Conservation (phyloP, 2,329 filamentous ascomycete species). For the Venturia nashicola region DNA sequence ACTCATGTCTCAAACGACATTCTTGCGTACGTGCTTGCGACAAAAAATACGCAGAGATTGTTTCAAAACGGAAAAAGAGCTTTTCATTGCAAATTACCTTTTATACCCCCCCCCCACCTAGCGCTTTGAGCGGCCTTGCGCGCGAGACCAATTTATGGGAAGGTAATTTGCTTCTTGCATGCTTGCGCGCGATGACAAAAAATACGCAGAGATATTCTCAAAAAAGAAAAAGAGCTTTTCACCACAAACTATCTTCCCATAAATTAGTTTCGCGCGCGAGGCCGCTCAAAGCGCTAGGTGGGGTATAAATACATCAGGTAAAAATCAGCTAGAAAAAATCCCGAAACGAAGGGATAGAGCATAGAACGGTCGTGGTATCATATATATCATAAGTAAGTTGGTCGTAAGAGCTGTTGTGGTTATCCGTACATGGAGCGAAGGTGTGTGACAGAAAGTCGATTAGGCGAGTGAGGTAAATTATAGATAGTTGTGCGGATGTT, state of each 20-base stretch:
- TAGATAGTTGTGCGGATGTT: neutral
- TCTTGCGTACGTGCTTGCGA: neutral
- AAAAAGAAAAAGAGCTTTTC: neutral
- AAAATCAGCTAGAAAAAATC: neutral
- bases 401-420: neutral
- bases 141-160: no score
- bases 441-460: neutral
- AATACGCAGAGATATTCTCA: neutral
- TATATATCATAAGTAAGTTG: neutral
- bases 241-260: neutral
- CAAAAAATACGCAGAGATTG: neutral
- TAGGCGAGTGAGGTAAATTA: neutral
- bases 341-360: neutral
- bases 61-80: neutral
- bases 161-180: no score
- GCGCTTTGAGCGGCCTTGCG: no score
- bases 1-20: neutral
- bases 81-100: no score
- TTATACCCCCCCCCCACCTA: no score
- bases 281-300: neutral
- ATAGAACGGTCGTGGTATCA: neutral
- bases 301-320: constrained; percentile 2
- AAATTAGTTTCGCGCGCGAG: neutral
- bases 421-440: neutral
- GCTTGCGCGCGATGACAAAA: neutral